phyloP scores from a whole-genome alignment of 495 filamentous ascomycete species.

The Lophiotrema nucula region DNA sequence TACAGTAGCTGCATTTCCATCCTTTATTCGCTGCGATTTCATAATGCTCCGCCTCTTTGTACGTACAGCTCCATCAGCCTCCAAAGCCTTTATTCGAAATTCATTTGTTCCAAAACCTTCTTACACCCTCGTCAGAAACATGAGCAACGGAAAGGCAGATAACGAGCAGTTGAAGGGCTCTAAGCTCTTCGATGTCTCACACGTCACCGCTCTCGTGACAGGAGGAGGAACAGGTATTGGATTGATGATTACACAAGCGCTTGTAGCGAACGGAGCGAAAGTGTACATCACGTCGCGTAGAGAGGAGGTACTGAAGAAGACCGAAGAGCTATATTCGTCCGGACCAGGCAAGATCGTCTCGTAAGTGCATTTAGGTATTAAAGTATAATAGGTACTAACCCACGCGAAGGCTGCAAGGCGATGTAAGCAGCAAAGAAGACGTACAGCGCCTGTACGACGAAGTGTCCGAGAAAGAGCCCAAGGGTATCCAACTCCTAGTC shows the following conservation, averaged over 20 bases:
- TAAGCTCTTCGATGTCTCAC: conserved; percentile 42
- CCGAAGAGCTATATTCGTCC: conserved; percentile 34
- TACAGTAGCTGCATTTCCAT: no score
- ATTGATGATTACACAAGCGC: conserved; percentile 78
- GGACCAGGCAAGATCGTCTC: conserved; percentile 33
- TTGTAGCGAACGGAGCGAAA: conserved; percentile 74
- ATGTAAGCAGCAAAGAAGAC: conserved; percentile 38
- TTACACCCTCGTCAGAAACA: conserved; percentile 8
- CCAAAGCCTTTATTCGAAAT: background rate
- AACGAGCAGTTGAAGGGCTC: conserved; percentile 35
- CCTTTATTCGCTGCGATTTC: background rate
- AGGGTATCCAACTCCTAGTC: conserved; percentile 40
- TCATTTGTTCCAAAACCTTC: conserved; percentile 3
- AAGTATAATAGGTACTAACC: background rate
- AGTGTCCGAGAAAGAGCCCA: conserved; percentile 36
- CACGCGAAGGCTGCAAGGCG: conserved; percentile 29
- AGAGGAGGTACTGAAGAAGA: conserved; percentile 36
- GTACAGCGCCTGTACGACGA: conserved; percentile 35
- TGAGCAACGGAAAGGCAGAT: conserved; percentile 28
- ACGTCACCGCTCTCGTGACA: conserved; percentile 41
- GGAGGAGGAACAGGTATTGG: conserved; percentile 51
- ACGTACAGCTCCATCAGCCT: background rate
- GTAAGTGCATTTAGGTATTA: conserved; percentile 5
- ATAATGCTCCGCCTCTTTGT: conserved; percentile 20
- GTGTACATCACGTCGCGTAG: conserved; percentile 43